Conservation (phyloP, 2,329 filamentous ascomycete species). For the Nemania serpens region DNA sequence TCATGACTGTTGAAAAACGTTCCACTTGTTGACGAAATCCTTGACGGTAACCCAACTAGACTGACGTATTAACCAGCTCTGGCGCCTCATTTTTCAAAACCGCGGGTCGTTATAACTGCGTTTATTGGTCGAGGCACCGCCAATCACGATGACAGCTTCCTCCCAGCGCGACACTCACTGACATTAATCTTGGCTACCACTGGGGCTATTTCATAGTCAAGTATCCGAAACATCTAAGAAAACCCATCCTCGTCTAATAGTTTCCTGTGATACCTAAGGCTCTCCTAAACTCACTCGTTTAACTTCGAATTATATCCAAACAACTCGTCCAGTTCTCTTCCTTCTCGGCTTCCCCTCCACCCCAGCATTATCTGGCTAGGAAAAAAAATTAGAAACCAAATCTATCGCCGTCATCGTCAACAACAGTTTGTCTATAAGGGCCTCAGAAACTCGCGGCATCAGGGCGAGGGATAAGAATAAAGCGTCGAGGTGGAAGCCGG, state of each 20-base stretch:
- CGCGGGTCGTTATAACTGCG: constrained; percentile 33
- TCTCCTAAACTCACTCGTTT: constrained; percentile 30
- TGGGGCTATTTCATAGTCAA: constrained; percentile 32
- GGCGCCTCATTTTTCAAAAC: constrained; percentile 39
- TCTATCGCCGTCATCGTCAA: constrained; percentile 22
- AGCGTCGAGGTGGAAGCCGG: constrained; percentile 28
- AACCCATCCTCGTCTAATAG: constrained; percentile 30
- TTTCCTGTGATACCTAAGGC: constrained; percentile 30
- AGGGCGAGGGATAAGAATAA: constrained; percentile 11
- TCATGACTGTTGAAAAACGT: constrained; percentile 47
- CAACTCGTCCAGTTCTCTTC: too few relatives aligned
- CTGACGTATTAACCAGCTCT: constrained; percentile 45
- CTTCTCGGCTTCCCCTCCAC: constrained; percentile 2
- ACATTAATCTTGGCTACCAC: constrained; percentile 41
- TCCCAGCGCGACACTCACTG: constrained; percentile 49
- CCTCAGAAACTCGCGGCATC: constrained; percentile 20
- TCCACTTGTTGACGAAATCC: constrained; percentile 43
- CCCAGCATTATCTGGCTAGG: constrained; percentile 16
- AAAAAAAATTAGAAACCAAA: constrained; percentile 12
- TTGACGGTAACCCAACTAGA: constrained; percentile 45
- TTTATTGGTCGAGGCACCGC: constrained; percentile 50
- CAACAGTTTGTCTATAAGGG: constrained; percentile 23
- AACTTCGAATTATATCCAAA: constrained; percentile 22
- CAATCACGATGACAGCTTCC: constrained; percentile 51
- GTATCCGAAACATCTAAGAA: constrained; percentile 35